Evolutionary conservation across 176 grass and related monocot species (phyloP).

Genomic region (Carex kokanica): DNA sequence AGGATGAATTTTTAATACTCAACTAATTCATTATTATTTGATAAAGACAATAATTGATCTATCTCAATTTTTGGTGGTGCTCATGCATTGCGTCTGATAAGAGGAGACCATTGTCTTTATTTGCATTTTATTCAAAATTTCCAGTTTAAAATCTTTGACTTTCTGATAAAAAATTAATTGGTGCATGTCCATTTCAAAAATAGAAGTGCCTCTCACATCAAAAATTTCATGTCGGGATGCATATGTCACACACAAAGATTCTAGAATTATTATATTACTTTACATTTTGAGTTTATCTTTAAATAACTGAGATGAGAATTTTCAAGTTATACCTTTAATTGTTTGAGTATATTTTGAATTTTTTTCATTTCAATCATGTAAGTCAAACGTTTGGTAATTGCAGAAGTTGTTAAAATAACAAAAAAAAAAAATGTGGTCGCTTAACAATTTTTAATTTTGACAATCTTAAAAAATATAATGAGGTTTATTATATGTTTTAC

Average conservation of each 20-base stretch:
- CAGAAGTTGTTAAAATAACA: not conserved
- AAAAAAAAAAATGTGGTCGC: not conserved
- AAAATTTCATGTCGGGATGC: not conserved
- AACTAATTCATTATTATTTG: conserved; percentile 4
- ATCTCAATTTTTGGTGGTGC: not conserved
- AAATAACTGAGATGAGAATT: too few species aligned
- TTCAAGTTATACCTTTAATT: too few species aligned
- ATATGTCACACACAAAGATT: not conserved
- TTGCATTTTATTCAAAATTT: not conserved
- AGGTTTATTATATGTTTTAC: too few species aligned
- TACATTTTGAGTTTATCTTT: too few species aligned
- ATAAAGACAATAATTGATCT: not conserved
- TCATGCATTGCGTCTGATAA: not conserved
- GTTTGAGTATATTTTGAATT: too few species aligned
- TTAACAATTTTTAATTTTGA: too few species aligned
- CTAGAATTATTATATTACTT: not conserved
- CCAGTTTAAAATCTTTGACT: not conserved
- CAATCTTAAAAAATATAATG: too few species aligned
- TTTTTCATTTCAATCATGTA: too few species aligned
- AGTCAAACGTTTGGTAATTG: not conserved
- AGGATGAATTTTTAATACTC: not conserved
- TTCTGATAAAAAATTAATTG: not conserved
- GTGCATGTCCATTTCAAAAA: conserved; percentile 1
- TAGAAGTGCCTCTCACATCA: conserved; percentile 9
- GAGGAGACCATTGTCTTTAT: not conserved